Percentiles rank a stretch among this genome's conserved stretches.
Conservation (phyloP, 352 stramenopile species). For the Globisporangium lucens region DNA sequence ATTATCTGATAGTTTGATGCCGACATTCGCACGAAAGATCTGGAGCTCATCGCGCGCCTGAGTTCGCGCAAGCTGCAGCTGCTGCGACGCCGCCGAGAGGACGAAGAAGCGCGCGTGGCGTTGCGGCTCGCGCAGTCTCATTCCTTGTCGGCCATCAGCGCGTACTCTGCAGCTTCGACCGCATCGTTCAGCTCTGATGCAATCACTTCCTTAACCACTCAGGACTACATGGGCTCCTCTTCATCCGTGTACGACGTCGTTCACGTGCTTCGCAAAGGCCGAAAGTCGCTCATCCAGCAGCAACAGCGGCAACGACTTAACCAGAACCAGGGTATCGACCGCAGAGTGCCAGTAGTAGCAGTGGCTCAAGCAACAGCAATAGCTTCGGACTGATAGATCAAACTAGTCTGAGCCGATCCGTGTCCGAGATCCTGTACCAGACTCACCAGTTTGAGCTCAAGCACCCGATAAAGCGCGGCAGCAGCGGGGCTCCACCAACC, state of each 20-base stretch:
- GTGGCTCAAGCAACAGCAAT: background rate
- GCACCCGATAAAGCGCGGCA: slow-evolving; percentile 1
- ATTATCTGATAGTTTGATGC: slow-evolving; percentile 10
- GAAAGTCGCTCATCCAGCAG: slow-evolving; percentile 13
- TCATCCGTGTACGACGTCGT: slow-evolving; percentile 12
- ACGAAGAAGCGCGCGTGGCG: slow-evolving; percentile 5
- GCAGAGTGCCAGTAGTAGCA: slow-evolving; percentile 8
- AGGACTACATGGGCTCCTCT: background rate
- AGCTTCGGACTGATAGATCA: background rate
- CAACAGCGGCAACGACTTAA: slow-evolving; percentile 8
- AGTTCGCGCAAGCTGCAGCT: slow-evolving; percentile 21
- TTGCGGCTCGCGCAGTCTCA: background rate
- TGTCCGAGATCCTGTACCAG: slow-evolving; percentile 15
- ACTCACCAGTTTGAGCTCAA: slow-evolving; percentile 9
- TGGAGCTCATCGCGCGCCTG: slow-evolving; percentile 12
- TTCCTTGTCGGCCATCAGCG: background rate
- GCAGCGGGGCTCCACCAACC: background rate
- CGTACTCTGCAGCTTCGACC: background rate
- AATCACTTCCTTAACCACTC: background rate
- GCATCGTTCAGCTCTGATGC: background rate
- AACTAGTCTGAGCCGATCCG: slow-evolving; percentile 2
- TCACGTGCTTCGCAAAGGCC: slow-evolving; percentile 20
- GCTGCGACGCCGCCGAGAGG: slow-evolving; percentile 11
- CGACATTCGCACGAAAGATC: slow-evolving; percentile 16
- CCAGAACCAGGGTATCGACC: slow-evolving; percentile 3